phyloP scores from a whole-genome alignment of 139 green algal species.

The Chlamydomonas sp. region DNA sequence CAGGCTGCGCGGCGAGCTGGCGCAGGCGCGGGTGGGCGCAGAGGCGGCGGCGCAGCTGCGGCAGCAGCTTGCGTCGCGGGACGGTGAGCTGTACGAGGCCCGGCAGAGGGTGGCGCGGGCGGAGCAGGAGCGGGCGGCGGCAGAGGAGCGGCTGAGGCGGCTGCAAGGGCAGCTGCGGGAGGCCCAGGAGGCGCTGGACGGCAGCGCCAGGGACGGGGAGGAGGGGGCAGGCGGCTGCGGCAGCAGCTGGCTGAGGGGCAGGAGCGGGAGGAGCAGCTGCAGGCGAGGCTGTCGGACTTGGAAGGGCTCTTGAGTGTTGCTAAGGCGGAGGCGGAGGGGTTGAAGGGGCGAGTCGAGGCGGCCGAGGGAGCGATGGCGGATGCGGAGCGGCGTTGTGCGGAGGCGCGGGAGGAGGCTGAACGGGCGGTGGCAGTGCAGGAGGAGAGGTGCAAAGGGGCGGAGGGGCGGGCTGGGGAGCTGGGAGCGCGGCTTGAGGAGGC shows the following conservation, averaged over 20 bases:
- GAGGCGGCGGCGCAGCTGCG: conserved; percentile 18
- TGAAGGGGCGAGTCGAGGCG: neutral
- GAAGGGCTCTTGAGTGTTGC: neutral
- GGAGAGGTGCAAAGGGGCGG: too few species aligned
- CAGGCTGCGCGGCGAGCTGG: conserved; percentile 16
- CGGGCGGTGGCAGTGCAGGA: too few species aligned
- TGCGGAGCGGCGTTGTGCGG: too few species aligned
- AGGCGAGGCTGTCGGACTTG: conserved; percentile 9
- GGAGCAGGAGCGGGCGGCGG: conserved; percentile 7
- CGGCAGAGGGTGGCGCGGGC: conserved; percentile 38
- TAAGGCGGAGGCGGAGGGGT: neutral
- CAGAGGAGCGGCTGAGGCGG: conserved; percentile 28
- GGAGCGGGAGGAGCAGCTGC: neutral
- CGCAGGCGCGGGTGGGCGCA: neutral
- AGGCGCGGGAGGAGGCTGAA: too few species aligned
- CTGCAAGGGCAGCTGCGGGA: conserved; percentile 28
- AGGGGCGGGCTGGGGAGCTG: too few species aligned
- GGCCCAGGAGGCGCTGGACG: conserved; percentile 2
- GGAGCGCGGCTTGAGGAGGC: neutral
- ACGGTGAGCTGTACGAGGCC: conserved; percentile 40
- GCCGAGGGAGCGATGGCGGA: too few species aligned
- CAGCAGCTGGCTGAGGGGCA: neutral
- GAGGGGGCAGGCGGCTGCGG: conserved; percentile 5
- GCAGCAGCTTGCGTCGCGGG: conserved; percentile 13
- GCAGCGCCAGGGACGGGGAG: neutral